These are phyloP conservation scores for Austroboletus novae-zelandiae DNA, from an alignment of 1,284 basidiomycete genomes.

Conservation along the genomic window DNA sequence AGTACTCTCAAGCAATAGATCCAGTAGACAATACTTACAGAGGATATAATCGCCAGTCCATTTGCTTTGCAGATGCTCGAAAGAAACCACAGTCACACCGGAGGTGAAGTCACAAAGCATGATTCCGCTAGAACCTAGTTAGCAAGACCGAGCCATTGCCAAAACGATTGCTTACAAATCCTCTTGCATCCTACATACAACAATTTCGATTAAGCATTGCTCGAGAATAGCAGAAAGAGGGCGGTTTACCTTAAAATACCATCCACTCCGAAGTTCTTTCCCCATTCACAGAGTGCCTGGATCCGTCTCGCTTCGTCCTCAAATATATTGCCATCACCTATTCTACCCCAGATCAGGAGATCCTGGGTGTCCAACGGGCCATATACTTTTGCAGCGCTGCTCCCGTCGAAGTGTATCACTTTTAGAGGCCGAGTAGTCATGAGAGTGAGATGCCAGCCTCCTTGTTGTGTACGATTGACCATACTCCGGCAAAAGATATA, in stretches of 20 bases:
- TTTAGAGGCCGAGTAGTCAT: slow-evolving; percentile 36
- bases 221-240: neutral
- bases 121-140: slow-evolving; percentile 37
- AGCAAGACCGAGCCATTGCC: neutral
- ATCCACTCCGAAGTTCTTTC: slow-evolving; percentile 34
- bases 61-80: slow-evolving; percentile 18
- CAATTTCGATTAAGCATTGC: neutral
- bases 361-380: slow-evolving; percentile 45
- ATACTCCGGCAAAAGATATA: slow-evolving; percentile 32
- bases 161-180: slow-evolving; percentile 40
- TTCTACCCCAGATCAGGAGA: slow-evolving; percentile 37
- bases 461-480: neutral
- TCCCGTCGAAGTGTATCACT: slow-evolving; percentile 46
- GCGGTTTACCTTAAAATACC: slow-evolving; percentile 36
- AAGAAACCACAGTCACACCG: slow-evolving; percentile 40
- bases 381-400: slow-evolving; percentile 36
- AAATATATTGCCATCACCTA: slow-evolving; percentile 10
- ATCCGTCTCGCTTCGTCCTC: slow-evolving; percentile 31
- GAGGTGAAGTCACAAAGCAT: slow-evolving; percentile 13
- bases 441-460: slow-evolving; percentile 40
- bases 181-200: slow-evolving; percentile 42
- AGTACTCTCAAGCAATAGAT: neutral
- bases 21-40: slow-evolving; percentile 1
- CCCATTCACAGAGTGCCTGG: slow-evolving; percentile 37
- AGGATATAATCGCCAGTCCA: accelerated